Percentiles rank a stretch among this genome's conserved stretches.
phyloP scores from a whole-genome alignment of 2,329 filamentous ascomycete genomes.

The Pestalotiopsis sp. region DNA sequence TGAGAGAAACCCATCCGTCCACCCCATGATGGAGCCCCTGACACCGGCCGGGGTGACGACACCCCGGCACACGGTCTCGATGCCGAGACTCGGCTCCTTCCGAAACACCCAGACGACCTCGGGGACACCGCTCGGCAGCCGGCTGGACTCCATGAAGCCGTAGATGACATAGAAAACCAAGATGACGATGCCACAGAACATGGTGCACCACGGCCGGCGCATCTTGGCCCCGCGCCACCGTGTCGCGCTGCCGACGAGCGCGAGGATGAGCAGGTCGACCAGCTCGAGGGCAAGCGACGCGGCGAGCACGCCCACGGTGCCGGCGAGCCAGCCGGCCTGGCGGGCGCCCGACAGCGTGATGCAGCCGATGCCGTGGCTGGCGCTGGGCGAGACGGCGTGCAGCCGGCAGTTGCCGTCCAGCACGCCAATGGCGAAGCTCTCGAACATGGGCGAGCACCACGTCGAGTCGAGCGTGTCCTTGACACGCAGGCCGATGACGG shows the following conservation, averaged over 20 bases:
- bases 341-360: constrained; percentile 13
- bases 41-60: background rate
- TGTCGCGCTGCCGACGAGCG: constrained; percentile 3
- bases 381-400: constrained; percentile 5
- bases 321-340: constrained; percentile 16
- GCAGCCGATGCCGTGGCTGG: constrained; percentile 17
- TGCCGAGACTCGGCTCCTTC: constrained; percentile 5
- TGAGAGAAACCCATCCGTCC: constrained; percentile 8
- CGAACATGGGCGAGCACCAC: constrained; percentile 20
- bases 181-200: constrained; percentile 15
- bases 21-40: constrained; percentile 2
- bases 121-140: constrained; percentile 1
- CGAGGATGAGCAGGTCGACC: constrained; percentile 13
- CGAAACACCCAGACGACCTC: constrained; percentile 7
- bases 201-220: constrained; percentile 18
- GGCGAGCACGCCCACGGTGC: constrained; percentile 15
- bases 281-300: constrained; percentile 13
- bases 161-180: constrained; percentile 8
- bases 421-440: constrained; percentile 9
- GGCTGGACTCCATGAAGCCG: constrained; percentile 1
- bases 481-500: constrained; percentile 2
- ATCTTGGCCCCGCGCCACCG: constrained; percentile 14
- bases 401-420: constrained; percentile 13
- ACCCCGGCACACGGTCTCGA: constrained; percentile 8
- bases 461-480: constrained; percentile 3